Evolutionary conservation across 352 stramenopile genomes (phyloP), one percentile per base, ranked within the genome.

Genomic region (Pythium rishiriense): DNA sequence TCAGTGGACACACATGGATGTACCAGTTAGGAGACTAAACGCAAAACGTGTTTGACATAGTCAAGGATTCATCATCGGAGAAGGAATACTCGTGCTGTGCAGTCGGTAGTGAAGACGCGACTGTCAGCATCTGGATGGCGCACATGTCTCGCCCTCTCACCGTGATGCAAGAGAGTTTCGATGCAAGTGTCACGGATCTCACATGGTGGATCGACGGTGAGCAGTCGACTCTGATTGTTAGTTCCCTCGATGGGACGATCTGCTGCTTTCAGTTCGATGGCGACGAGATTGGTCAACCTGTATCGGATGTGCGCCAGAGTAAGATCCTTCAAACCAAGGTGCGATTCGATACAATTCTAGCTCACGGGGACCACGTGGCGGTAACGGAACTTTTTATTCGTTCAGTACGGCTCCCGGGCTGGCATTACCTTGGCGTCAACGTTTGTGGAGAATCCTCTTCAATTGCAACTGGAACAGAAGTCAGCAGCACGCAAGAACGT

Each of bases 41-140:
- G 25, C 28, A 41, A 25, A 35, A 10, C 7, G 15, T 54, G 26
- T 22, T n/a, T 54, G 43, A 29, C 29, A 58, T 19, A 94, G 80
- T 85, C 31, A 80, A 76, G 28, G 68, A 80, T 49, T 54, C 68
- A 35, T 69, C 76, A 7, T 73, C 81, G 0, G 80, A 95, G n/a
- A 91, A 91, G 39, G 81, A 93, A 43, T 93, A 93, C 66, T 83
- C 87, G 12, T 96, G 87, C 43, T 96, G 87, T 69, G 87, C 85
- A 2, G 72, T 96, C 10, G 87, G 87, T 25, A 81, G 84, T 4
- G 83, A 96, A 17, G 87, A 96, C 42, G 86, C 85, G 29, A 93
- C 87, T 25, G 78, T 96, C 28, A 96, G 83, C 50, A 88, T 96
- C 39, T 96, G 87, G 87, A 69, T 94, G 12, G 83, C 87, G 24